phyloP scores from a whole-genome alignment of 2,329 filamentous ascomycete genomes.

The Cladophialophora bantiana region DNA sequence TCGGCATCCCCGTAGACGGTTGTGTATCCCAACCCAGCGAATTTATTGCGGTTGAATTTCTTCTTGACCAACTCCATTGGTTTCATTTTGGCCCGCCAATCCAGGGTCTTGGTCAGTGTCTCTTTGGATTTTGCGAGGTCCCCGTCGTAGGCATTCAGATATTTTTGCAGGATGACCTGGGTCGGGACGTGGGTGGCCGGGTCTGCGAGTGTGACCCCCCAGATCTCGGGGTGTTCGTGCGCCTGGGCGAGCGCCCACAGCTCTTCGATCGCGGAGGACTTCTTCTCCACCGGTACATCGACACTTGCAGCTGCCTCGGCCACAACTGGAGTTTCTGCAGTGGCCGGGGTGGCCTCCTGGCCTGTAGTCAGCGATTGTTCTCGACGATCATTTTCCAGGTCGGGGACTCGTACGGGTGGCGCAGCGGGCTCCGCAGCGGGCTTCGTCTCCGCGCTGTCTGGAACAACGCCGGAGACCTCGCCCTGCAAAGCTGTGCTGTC shows the following conservation, averaged over 20 bases:
- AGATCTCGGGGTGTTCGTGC: conserved; percentile 76
- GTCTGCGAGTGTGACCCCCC: conserved; percentile 73
- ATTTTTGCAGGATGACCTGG: conserved; percentile 88
- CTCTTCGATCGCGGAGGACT: conserved; percentile 33
- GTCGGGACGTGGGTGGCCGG: conserved; percentile 69
- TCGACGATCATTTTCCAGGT: background rate
- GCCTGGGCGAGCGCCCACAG: conserved; percentile 42
- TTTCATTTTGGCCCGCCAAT: conserved; percentile 81
- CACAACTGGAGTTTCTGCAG: conserved; percentile 30
- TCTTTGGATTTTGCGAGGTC: conserved; percentile 75
- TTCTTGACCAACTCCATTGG: conserved; percentile 71
- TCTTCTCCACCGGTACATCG: conserved; percentile 24
- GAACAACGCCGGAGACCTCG: conserved; percentile 30
- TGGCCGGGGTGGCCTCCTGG: conserved; percentile 8
- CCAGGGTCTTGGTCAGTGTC: conserved; percentile 78
- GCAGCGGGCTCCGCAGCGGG: conserved; percentile 7
- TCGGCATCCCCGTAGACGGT: conserved; percentile 63
- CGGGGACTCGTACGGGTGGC: conserved; percentile 4
- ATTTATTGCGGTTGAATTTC: conserved; percentile 72
- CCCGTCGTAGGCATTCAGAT: conserved; percentile 85
- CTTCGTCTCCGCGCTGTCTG: conserved; percentile 16
- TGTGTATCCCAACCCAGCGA: conserved; percentile 79
- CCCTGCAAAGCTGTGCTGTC: conserved; percentile 27
- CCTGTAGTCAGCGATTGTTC: conserved; percentile 16
- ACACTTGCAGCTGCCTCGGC: conserved; percentile 16